Conservation (phyloP, 495 filamentous ascomycete genomes). For the Usnea hakonensis region DNA sequence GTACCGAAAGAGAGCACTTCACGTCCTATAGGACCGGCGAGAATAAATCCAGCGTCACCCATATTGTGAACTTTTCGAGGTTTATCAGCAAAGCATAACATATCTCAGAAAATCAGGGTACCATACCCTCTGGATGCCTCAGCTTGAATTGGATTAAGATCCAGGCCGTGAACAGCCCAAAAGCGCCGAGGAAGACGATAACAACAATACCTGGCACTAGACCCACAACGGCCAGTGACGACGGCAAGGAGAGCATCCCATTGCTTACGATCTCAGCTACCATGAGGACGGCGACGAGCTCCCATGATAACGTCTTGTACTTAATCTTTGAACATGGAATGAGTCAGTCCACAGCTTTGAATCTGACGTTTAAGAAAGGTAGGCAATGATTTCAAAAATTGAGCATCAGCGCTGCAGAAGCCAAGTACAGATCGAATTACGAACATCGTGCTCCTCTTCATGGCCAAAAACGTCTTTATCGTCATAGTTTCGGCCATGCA, state of each 20-base stretch:
- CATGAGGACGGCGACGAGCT: constrained; percentile 48
- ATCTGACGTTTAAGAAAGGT: neutral
- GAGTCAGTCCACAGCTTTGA: neutral
- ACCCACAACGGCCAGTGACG: constrained; percentile 47
- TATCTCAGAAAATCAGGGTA: neutral
- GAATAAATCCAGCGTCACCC: constrained; percentile 61
- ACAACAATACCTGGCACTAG: constrained; percentile 44
- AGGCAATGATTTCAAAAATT: neutral
- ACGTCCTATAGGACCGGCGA: constrained; percentile 55
- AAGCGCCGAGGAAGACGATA: constrained; percentile 33
- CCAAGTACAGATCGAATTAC: neutral
- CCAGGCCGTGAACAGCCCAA: constrained; percentile 34
- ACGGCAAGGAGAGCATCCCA: constrained; percentile 52
- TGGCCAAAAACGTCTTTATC: constrained; percentile 30
- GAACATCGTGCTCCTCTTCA: constrained; percentile 31
- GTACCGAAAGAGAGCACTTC: constrained; percentile 59
- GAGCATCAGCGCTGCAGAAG: neutral
- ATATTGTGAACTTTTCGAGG: constrained; percentile 45
- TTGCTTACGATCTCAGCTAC: constrained; percentile 57
- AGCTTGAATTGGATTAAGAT: constrained; percentile 39
- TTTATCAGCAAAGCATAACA: neutral
- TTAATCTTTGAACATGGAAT: constrained; percentile 33
- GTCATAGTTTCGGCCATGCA: constrained; percentile 16
- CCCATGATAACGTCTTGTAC: constrained; percentile 53
- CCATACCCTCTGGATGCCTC: constrained; percentile 31